These are phyloP conservation scores for Bipolaris victoriae DNA, from an alignment of 2,329 filamentous ascomycete species.

Conservation along the genomic window DNA sequence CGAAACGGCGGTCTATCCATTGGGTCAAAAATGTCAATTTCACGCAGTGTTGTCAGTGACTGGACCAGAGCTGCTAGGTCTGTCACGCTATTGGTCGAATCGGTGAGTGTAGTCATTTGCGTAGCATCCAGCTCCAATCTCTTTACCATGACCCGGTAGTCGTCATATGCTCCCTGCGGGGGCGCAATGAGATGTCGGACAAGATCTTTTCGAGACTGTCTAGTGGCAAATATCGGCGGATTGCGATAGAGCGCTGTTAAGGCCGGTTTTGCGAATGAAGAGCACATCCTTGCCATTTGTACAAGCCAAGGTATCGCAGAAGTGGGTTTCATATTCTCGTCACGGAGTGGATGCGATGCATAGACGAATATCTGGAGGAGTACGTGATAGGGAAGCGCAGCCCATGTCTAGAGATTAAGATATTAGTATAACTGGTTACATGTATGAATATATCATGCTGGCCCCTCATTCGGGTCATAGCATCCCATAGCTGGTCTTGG, in stretches of 20 bases:
- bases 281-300: constrained; percentile 65
- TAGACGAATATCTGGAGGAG: constrained; percentile 73
- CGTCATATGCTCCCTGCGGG: constrained; percentile 45
- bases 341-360: constrained; percentile 66
- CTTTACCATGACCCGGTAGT: constrained; percentile 75
- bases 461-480: neutral
- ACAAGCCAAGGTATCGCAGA: constrained; percentile 67
- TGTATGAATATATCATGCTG: neutral
- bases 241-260: constrained; percentile 73
- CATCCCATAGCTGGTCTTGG: neutral
- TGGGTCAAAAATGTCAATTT: constrained; percentile 74
- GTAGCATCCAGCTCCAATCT: constrained; percentile 72
- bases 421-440: neutral
- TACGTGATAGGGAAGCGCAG: constrained; percentile 68
- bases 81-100: constrained; percentile 60
- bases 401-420: constrained; percentile 39
- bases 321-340: constrained; percentile 53
- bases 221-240: constrained; percentile 66
- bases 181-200: constrained; percentile 63
- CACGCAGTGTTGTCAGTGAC: constrained; percentile 69
- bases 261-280: constrained; percentile 72
- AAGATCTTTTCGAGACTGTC: constrained; percentile 54
- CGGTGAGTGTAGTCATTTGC: constrained; percentile 61
- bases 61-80: constrained; percentile 65
- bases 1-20: constrained; percentile 72